Conservation (phyloP, 2,329 filamentous ascomycete genomes). For the Penicillium sp. region DNA sequence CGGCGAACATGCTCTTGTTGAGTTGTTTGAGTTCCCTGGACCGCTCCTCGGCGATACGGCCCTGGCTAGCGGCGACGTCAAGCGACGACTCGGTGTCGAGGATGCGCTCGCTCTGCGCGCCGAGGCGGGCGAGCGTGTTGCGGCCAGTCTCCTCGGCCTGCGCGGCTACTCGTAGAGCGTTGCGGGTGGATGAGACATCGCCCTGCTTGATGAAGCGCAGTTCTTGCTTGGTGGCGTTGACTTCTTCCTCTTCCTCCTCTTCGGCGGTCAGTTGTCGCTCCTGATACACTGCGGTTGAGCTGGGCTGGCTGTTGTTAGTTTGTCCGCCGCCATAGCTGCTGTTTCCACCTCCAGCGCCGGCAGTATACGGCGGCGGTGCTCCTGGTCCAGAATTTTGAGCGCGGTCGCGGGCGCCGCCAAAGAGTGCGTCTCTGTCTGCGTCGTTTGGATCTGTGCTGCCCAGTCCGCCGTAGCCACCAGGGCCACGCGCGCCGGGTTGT, state of each 20-base stretch:
- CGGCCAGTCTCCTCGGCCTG: constrained; percentile 68
- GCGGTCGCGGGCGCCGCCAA: constrained; percentile 54
- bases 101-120: constrained; percentile 73
- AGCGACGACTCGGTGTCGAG: constrained; percentile 80
- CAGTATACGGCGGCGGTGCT: constrained; percentile 31
- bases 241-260: constrained; percentile 69
- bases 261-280: constrained; percentile 78
- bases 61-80: constrained; percentile 72
- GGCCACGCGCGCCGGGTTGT: too few species aligned
- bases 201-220: constrained; percentile 73
- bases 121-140: constrained; percentile 68
- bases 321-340: constrained; percentile 8
- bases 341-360: constrained; percentile 25
- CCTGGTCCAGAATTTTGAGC: constrained; percentile 42
- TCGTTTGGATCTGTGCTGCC: constrained; percentile 49
- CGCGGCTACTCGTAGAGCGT: constrained; percentile 64
- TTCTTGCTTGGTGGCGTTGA: constrained; percentile 68
- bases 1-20: constrained; percentile 87
- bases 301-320: constrained; percentile 23
- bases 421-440: constrained; percentile 55
- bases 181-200: constrained; percentile 68
- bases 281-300: constrained; percentile 49
- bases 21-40: constrained; percentile 78
- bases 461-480: constrained; percentile 55
- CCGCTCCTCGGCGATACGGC: constrained; percentile 71